These are phyloP conservation scores for Hirsutella minnesotensis DNA, from an alignment of 2,329 filamentous ascomycete species.

Conservation along the genomic window DNA sequence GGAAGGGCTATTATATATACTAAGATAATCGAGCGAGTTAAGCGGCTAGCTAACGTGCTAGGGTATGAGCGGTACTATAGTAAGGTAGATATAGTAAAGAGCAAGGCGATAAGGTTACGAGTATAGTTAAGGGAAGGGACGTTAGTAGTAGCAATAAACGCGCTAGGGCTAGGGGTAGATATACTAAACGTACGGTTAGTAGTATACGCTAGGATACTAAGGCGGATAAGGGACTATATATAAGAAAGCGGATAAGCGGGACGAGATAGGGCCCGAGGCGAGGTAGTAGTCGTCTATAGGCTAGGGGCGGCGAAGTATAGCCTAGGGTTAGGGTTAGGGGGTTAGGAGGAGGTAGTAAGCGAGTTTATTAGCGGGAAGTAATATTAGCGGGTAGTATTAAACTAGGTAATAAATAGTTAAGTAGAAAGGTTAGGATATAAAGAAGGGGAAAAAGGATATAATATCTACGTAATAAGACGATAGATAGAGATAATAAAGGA, in stretches of 20 bases:
- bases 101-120: background rate
- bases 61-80: background rate
- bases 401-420: conserved; percentile 2
- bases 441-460: conserved; percentile 2
- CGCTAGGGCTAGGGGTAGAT: conserved; percentile 3
- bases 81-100: background rate
- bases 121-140: background rate
- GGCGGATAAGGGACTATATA: conserved; percentile 3
- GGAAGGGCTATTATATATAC: background rate
- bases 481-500: background rate
- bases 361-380: conserved; percentile 1
- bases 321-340: background rate
- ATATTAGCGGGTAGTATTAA: conserved; percentile 1
- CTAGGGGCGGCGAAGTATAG: background rate
- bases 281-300: conserved; percentile 2
- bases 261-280: conserved; percentile 3
- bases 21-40: background rate
- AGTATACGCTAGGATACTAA: conserved; percentile 4
- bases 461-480: background rate
- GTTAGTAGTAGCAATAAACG: conserved; percentile 2
- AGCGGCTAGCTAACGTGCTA: background rate
- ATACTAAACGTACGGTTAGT: conserved; percentile 3
- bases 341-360: background rate
- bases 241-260: conserved; percentile 5
- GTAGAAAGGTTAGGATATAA: background rate